Evolutionary conservation across 148 eudicot genomes (phyloP), one percentile per base, ranked within the genome.

Genomic region (Diospyros lotus): DNA sequence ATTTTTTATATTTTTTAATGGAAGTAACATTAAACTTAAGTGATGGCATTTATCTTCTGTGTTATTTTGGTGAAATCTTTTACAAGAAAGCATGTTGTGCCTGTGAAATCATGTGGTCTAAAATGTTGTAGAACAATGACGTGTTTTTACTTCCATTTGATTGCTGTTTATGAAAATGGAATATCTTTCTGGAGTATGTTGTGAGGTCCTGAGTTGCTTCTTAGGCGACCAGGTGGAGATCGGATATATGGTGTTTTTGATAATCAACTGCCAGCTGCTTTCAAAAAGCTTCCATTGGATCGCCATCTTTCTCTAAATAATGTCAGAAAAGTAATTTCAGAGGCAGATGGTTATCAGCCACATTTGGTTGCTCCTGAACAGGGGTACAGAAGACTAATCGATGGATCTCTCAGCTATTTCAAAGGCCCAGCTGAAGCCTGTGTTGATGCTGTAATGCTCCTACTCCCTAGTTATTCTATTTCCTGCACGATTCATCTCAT

Each of bases 331-430:
- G 55, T 80, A 55, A 77, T 80, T 17, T 70, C 82, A 45, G 82
- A 80, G 59, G 78, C 82, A n/a, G 82, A 80, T 71, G 82, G 82
- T 4, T 80, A 80, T 55, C 82, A 80, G 54, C 82, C 82, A 69
- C 82, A 80, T 71, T 65, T 80, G 5, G 71, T 80, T 55, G 82
- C 82, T 18, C 82, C 82, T 53, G 82, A 80, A 59, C 82, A 80
- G 76, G 82, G 79, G 0, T 80, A 80, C 53, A 76, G 83, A 10
- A 76, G 79, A 41, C 79, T 80, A 13, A 80, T 80, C 66, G 83
- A 80, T 28, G 28, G 28, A 71, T 77, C 79, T 52, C 28, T 70
- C 76, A 45, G 61, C 50, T 71, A 75, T 69, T 3, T 75, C 76
- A 72, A 80, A 70, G 76, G 77, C 48, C 81, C 81, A 56, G 81